Conservation (phyloP, 163 green algal species). For the Dunaliella salina region DNA sequence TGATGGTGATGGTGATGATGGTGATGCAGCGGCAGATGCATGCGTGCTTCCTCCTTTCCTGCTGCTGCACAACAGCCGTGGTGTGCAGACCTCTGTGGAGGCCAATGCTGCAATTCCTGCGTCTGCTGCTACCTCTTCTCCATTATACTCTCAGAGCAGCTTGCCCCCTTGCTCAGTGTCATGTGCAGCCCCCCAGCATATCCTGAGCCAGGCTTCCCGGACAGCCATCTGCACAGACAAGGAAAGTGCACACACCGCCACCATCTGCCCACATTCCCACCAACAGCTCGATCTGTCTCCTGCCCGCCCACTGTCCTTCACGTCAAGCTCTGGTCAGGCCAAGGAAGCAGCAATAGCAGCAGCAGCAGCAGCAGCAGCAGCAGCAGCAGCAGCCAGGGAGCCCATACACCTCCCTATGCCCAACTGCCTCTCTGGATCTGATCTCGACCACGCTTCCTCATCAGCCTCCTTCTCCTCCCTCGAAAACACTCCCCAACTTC, state of each 20-base stretch:
- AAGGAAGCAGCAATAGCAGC: neutral
- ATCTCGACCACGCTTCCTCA: slow-evolving; percentile 38
- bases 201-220: too few relatives aligned
- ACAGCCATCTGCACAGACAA: too few relatives aligned
- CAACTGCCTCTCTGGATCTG: slow-evolving; percentile 34
- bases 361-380: slow-evolving; percentile 9
- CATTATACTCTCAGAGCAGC: too few relatives aligned
- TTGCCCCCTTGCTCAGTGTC: too few relatives aligned
- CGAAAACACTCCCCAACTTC: too few relatives aligned
- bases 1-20: neutral
- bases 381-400: slow-evolving; percentile 1
- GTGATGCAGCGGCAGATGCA: neutral
- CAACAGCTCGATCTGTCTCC: neutral
- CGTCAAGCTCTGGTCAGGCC: neutral
- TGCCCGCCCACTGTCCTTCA: too few relatives aligned
- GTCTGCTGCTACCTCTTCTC: too few relatives aligned
- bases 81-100: neutral
- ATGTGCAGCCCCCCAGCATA: too few relatives aligned
- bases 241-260: too few relatives aligned
- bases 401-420: neutral
- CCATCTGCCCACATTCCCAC: too few relatives aligned
- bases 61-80: neutral
- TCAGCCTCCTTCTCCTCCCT: too few relatives aligned
- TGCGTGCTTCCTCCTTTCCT: neutral
- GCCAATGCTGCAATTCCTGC: too few relatives aligned